Base-by-base conservation (phyloP, 164 flowering plant genomes). In the Tetracentron sinense region DNA sequence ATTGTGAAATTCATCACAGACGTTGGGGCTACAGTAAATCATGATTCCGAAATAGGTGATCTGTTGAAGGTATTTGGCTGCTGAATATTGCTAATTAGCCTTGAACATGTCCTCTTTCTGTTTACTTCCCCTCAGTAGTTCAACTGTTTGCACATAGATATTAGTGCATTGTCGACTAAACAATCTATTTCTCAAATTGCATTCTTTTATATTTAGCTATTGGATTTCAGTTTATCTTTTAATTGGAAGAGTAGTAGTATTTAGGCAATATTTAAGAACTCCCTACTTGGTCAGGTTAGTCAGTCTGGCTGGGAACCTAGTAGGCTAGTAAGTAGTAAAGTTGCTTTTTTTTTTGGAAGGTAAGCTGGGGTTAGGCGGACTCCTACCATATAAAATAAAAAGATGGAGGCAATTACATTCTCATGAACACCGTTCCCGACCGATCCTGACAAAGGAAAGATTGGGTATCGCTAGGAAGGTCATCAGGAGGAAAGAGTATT, bases 1-100 rank as follows among this genome's bases (percentile, higher is more conserved):
- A 92, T 92, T 58, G 96, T 92, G 64, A 92, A 92, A 70, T 84
- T 92, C 64, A 92, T 92, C 64, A 84, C 96, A 31, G 98, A 92
- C 77, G 98, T 92, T 66, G 98, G 86, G 31, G 84, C 88, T 33
- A 86, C 83, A 31, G 61, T 92, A 44, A 92, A 92, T 73, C 90
- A 82, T 77, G 98, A 92, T 78, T 77, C 96, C 62, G 98, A 90
- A 60, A 92, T 92, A 51, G 96, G 96, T 66, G 92, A 92, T 64
- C 74, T 92, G 23, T 66, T 92, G 66, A 92, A 90, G 96, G 98
- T 92, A 86, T 28, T 42, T 42, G 20, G 47, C 29, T 59, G 21
- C 21, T 35, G 31, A 19, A 19, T 61, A 21, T 22, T 49, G 17
- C 17, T 38, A 2, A 31, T 62, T 22, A 27, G 47, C 16, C 31